Conservation (phyloP, 2,329 filamentous ascomycete species). For the Fusarium tanahbumbuense region DNA sequence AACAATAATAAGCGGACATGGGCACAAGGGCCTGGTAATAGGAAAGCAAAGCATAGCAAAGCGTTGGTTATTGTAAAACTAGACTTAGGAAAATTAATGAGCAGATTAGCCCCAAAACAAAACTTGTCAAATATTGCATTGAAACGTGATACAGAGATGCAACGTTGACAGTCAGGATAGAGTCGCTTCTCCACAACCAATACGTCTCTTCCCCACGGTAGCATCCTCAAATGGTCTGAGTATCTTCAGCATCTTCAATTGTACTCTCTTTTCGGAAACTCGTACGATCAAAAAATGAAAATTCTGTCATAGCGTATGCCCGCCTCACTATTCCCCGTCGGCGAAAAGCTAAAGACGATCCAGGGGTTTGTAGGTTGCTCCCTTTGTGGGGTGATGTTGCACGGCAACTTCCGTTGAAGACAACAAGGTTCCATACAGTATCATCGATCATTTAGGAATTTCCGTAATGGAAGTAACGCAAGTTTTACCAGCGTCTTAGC, state of each 20-base stretch:
- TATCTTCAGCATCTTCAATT: neutral
- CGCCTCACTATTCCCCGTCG: neutral
- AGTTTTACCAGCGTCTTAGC: neutral
- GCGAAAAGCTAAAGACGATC: neutral
- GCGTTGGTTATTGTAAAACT: neutral
- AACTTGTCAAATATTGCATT: neutral
- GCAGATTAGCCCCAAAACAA: neutral
- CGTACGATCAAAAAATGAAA: neutral
- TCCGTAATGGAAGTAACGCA: too few relatives aligned
- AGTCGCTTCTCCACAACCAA: too few relatives aligned
- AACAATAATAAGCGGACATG: neutral
- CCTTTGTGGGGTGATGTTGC: neutral
- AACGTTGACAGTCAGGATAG: neutral
- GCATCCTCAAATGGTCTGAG: neutral
- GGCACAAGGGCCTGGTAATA: neutral
- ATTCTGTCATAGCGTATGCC: neutral
- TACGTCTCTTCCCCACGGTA: neutral
- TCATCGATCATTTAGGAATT: too few relatives aligned
- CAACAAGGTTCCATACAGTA: neutral
- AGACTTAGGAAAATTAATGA: conserved; percentile 1
- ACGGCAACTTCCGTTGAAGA: neutral
- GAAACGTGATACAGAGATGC: neutral
- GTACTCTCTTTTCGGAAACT: neutral
- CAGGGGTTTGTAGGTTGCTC: neutral
- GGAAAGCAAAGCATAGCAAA: neutral